Percentiles rank a stretch among this genome's conserved stretches.
Conservation (phyloP, 345 rosid genomes). For the Lumnitzera racemosa region DNA sequence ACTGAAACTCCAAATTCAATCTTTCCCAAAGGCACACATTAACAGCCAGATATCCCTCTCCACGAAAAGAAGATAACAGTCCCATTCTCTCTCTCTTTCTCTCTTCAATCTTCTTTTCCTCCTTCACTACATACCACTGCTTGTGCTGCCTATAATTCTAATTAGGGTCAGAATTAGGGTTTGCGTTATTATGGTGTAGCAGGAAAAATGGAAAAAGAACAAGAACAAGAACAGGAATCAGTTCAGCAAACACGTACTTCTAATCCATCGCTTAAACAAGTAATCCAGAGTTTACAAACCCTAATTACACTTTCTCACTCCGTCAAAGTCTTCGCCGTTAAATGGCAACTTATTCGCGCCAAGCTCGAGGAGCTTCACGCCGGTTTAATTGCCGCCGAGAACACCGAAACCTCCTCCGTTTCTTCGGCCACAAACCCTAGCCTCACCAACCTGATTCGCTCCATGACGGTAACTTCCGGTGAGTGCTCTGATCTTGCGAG, state of each 20-base stretch:
- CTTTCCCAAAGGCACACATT: background rate
- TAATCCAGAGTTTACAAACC: constrained; percentile 1
- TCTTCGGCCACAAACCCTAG: constrained; percentile 35
- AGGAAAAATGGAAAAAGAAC: too few relatives aligned
- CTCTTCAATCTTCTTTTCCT: background rate
- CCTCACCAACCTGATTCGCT: constrained; percentile 37
- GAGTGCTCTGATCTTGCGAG: constrained; percentile 61
- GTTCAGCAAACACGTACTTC: too few relatives aligned
- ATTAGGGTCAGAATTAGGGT: too few relatives aligned
- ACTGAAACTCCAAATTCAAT: background rate
- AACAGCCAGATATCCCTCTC: too few relatives aligned
- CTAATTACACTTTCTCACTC: constrained; percentile 62
- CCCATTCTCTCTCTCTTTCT: background rate
- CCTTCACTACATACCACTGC: too few relatives aligned
- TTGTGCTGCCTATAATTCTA: too few relatives aligned
- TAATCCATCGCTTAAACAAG: too few relatives aligned
- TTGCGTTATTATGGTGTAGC: too few relatives aligned
- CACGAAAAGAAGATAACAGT: background rate
- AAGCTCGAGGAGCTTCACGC: constrained; percentile 71
- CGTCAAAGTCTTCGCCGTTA: constrained; percentile 55
- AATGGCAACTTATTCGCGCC: constrained; percentile 72
- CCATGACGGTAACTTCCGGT: constrained; percentile 30
- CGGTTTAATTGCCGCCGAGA: constrained; percentile 39
- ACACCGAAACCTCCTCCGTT: constrained; percentile 36
- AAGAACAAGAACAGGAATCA: too few relatives aligned